Evolutionary conservation across 2,329 filamentous ascomycete species (phyloP), one percentile per base, ranked within the genome.

Genomic region (Dryadomyces quercus-mongolicae): DNA sequence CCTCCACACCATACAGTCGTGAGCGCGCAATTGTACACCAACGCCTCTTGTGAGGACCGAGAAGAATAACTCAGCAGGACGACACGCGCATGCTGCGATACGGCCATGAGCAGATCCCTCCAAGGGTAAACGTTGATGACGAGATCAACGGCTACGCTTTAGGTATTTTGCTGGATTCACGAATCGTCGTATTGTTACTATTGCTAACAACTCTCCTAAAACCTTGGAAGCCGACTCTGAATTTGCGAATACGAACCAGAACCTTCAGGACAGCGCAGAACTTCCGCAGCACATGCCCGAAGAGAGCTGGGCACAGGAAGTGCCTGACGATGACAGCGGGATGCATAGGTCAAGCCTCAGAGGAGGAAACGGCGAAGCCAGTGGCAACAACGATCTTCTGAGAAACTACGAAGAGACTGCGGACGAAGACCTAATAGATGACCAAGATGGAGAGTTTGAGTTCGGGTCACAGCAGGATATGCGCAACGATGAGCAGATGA

Each of bases 331-430:
- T 0, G 40, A 46, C 34, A 46, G 46, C 7, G 52, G 44, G 12
- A 51, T n/a, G 10, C 45, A 55, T 1, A 47, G 20, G 13, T 36
- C 21, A 8, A 47, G 31, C 31, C 6, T 38, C 20, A 31, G 38
- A 57, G 51, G 15, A 8, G 56, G 54, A 5, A 58, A 57, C 16
- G 57, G 59, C 5, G 55, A 59, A 10, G 49, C 57, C 18, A 59
- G 58, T 5, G 56, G 60, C 20, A 51, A 58, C 38, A 60, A 62
- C 10, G 60, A 62, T 6, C 49, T 60, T 5, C 51, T 49, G 21
- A 58, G 34, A 2, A 55, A 56, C 1, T 58, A 56, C 12, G 59
- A 49, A 5, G 61, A 59, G 20, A 50, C 50, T 6, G 54, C 54
- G 3, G 56, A 59, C 18, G 49, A 52, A 25, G 55, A 56, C 20